A percentile compares a stretch with the other conserved stretches of the same genome.
These are phyloP conservation scores for Phytophthora megakarya DNA, from an alignment of 352 stramenopile species.

Conservation along the genomic window DNA sequence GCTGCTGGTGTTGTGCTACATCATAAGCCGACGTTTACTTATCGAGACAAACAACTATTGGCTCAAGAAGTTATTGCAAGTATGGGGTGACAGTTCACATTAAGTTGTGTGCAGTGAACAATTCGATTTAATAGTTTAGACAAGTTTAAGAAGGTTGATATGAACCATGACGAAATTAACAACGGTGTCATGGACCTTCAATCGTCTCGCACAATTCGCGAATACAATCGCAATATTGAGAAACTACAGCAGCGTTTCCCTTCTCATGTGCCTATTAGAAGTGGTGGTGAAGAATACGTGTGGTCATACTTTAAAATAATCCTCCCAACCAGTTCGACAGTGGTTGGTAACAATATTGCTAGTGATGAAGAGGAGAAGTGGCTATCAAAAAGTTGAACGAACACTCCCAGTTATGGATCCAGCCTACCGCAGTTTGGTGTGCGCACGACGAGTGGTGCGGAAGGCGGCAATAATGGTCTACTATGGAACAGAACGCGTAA, in stretches of 20 bases:
- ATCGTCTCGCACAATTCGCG: no score
- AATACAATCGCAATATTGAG: no score
- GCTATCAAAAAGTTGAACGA: not conserved
- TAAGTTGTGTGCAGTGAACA: conserved; percentile 11
- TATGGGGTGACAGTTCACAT: conserved; percentile 2
- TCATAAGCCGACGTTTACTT: conserved; percentile 1
- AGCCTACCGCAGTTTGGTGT: not conserved
- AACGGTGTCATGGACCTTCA: not conserved
- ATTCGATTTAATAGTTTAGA: conserved; percentile 17
- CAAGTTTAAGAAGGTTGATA: conserved; percentile 15
- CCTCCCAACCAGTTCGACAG: not conserved
- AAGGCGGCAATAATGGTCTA: not conserved
- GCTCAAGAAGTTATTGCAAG: not conserved
- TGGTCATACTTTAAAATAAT: not conserved
- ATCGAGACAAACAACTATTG: conserved; percentile 1
- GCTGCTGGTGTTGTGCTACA: not conserved
- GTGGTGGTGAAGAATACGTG: not conserved
- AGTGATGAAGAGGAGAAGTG: not conserved
- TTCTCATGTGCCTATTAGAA: no score
- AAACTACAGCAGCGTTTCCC: no score
- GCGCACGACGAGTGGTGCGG: not conserved
- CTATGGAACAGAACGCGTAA: not conserved
- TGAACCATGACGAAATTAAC: conserved; percentile 6
- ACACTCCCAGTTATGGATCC: not conserved
- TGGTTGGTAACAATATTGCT: no score